A percentile compares a stretch with the other conserved stretches of the same genome.
Conservation (phyloP, 305 asterid species). For the Fraxinus greggii region DNA sequence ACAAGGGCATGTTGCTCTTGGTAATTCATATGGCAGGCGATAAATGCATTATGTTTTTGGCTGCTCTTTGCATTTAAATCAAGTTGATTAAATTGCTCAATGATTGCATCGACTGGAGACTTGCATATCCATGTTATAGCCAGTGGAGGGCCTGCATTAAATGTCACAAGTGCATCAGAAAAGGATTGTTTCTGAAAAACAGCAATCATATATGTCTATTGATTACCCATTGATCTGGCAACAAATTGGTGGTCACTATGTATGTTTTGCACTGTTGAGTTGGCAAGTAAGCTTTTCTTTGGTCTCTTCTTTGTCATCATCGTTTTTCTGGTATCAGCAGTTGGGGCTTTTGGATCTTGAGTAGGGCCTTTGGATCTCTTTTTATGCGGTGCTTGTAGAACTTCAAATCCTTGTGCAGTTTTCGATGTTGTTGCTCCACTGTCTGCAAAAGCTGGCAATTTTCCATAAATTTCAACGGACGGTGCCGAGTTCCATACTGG, state of each 20-base stretch:
- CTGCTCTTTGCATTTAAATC: constrained; percentile 48
- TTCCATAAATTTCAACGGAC: constrained; percentile 34
- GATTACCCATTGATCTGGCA: constrained; percentile 36
- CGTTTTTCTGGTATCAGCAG: constrained; percentile 44
- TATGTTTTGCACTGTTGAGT: constrained; percentile 38
- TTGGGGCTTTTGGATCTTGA: constrained; percentile 51
- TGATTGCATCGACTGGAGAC: constrained; percentile 51
- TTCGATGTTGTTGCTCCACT: constrained; percentile 36
- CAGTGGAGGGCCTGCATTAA: constrained; percentile 63
- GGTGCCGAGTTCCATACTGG: constrained; percentile 49
- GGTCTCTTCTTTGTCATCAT: constrained; percentile 59
- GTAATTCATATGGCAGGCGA: constrained; percentile 32
- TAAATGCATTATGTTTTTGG: constrained; percentile 34
- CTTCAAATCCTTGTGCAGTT: constrained; percentile 29
- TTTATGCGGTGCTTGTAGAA: constrained; percentile 35
- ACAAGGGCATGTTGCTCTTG: constrained; percentile 59
- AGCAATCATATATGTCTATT: constrained; percentile 22
- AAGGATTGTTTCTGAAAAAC: constrained; percentile 19
- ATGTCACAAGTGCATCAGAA: constrained; percentile 27
- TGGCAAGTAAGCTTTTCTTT: constrained; percentile 44
- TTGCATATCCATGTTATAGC: constrained; percentile 49
- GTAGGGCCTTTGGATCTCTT: constrained; percentile 49
- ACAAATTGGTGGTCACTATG: constrained; percentile 30
- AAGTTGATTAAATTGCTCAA: constrained; percentile 55
- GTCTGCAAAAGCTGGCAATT: constrained; percentile 37